A percentile compares a stretch with the other conserved stretches of the same genome.
Evolutionary conservation across 2,329 filamentous ascomycete genomes (phyloP).

Genomic region (Tolypocladium endophyticum): DNA sequence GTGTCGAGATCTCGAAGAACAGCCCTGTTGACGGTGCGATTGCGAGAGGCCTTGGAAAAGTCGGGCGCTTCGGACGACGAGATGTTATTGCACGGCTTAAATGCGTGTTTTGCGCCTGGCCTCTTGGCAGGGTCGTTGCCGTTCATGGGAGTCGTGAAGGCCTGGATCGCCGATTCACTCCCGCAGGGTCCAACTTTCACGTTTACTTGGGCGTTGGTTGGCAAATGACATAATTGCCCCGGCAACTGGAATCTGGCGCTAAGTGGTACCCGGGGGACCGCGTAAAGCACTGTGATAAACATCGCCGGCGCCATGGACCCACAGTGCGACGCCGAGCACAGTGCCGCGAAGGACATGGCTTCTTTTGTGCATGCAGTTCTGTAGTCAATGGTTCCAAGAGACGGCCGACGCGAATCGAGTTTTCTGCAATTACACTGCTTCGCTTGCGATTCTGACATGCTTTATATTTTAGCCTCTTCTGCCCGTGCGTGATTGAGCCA

Average conservation of each 20-base stretch:
- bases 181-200: slow-evolving; percentile 6
- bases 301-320: not conserved
- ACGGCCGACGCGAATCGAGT: not conserved
- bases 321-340: not conserved
- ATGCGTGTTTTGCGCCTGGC: slow-evolving; percentile 19
- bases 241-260: slow-evolving; percentile 10
- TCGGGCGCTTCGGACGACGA: slow-evolving; percentile 11
- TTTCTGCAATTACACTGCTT: too few species aligned
- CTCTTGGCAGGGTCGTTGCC: slow-evolving; percentile 9
- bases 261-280: not conserved
- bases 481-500: not conserved
- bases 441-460: not conserved
- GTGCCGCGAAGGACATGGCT: not conserved
- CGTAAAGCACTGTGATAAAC: not conserved
- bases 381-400: too few species aligned
- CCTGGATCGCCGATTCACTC: slow-evolving; percentile 3
- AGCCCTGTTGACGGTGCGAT: not conserved
- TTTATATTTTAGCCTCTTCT: not conserved
- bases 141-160: slow-evolving; percentile 8
- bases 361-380: too few species aligned
- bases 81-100: slow-evolving; percentile 20
- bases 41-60: slow-evolving; percentile 6
- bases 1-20: slow-evolving; percentile 9
- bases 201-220: slow-evolving; percentile 4
- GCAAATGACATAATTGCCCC: slow-evolving; percentile 18